A percentile compares a stretch with the other conserved stretches of the same genome.
Evolutionary conservation across 83 land plant species (phyloP).

Genomic region (Diphasiastrum complanatum): DNA sequence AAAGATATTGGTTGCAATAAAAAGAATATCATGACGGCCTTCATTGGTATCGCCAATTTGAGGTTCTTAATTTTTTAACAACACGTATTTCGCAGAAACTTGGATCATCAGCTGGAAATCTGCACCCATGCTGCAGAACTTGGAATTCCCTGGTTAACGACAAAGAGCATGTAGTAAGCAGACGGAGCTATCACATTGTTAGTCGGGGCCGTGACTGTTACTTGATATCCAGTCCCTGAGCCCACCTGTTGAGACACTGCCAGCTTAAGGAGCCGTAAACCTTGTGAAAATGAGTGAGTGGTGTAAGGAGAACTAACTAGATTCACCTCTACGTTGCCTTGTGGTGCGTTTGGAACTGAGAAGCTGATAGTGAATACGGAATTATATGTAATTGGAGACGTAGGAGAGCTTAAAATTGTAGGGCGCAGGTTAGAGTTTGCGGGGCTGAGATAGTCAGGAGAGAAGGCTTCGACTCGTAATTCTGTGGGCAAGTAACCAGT

Average conservation of each 20-base stretch:
- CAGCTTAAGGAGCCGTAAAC: slow-evolving; percentile 1
- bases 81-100: no score
- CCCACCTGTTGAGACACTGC: not conserved
- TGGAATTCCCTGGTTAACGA: slow-evolving; percentile 3
- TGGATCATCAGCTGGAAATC: no score
- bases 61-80: no score
- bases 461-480: slow-evolving; percentile 9
- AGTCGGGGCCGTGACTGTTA: not conserved
- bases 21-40: no score
- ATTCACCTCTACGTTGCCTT: not conserved
- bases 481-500: slow-evolving; percentile 8
- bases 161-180: slow-evolving; percentile 12
- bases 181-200: slow-evolving; percentile 4
- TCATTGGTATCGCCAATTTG: no score
- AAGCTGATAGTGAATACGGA: not conserved
- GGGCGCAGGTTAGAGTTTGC: not conserved
- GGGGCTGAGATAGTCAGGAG: not conserved
- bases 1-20: no score
- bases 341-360: not conserved
- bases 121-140: slow-evolving; percentile 5
- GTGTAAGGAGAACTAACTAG: slow-evolving; percentile 13
- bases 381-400: not conserved
- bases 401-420: not conserved
- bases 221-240: not conserved
- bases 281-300: slow-evolving; percentile 12